Conservation (phyloP, 1,139 yeast genomes). For the Pichia sp. region DNA sequence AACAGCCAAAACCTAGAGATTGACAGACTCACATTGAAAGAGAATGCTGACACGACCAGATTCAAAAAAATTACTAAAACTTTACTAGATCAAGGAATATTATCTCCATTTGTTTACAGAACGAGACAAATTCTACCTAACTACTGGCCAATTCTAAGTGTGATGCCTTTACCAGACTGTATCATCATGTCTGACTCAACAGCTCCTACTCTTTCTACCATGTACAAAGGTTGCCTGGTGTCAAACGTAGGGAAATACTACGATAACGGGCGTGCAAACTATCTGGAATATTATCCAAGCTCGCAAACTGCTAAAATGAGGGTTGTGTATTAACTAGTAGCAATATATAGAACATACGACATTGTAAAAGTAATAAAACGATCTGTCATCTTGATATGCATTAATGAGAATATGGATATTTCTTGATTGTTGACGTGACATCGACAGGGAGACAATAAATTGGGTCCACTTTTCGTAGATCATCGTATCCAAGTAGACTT, state of each 20-base stretch:
- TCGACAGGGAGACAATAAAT: conserved; percentile 73
- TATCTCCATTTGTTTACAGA: conserved; percentile 69
- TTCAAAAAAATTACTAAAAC: conserved; percentile 77
- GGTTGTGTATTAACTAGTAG: conserved; percentile 35
- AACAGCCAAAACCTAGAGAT: conserved; percentile 20
- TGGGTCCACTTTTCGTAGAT: conserved; percentile 67
- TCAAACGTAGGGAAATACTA: conserved; percentile 62
- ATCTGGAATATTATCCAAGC: conserved; percentile 67
- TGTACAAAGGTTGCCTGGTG: conserved; percentile 79
- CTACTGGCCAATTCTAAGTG: conserved; percentile 60
- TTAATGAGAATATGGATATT: conserved; percentile 39
- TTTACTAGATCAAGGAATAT: conserved; percentile 76
- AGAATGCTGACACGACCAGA: conserved; percentile 46
- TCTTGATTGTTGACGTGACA: conserved; percentile 44
- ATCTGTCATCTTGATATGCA: neutral
- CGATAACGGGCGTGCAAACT: conserved; percentile 49
- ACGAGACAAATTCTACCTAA: conserved; percentile 66
- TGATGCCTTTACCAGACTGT: conserved; percentile 77
- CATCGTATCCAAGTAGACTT: conserved; percentile 61
- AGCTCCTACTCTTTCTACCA: conserved; percentile 66
- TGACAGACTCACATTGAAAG: conserved; percentile 24
- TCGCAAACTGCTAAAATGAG: conserved; percentile 47
- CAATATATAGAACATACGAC: neutral
- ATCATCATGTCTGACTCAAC: conserved; percentile 63
- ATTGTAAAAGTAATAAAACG: neutral